Conservation (phyloP, 768 basidiomycete genomes). For the Chiua virens region DNA sequence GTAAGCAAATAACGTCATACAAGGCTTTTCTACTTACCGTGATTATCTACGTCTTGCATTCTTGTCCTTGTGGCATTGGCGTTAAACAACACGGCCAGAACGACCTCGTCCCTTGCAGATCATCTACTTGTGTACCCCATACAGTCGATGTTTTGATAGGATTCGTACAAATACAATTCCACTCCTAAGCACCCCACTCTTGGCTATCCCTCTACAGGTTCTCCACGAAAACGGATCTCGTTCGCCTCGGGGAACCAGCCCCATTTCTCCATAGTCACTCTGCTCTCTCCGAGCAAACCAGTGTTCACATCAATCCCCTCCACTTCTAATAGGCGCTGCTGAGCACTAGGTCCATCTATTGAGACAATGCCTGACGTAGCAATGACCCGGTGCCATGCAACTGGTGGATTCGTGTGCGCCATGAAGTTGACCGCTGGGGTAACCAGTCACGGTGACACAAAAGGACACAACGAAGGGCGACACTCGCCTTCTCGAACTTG, state of each 20-base stretch:
- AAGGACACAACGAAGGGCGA: not conserved
- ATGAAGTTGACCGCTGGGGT: slow-evolving; percentile 70
- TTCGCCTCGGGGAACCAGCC: slow-evolving; percentile 59
- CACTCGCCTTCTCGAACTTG: slow-evolving; percentile 73
- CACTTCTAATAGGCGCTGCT: slow-evolving; percentile 64
- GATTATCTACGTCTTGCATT: slow-evolving; percentile 63
- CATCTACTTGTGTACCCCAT: slow-evolving; percentile 55
- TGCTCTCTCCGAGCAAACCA: slow-evolving; percentile 50
- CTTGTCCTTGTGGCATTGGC: slow-evolving; percentile 44
- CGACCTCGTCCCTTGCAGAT: slow-evolving; percentile 50
- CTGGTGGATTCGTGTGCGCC: slow-evolving; percentile 54
- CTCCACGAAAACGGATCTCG: not conserved
- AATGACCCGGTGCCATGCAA: slow-evolving; percentile 80
- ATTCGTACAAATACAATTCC: slow-evolving; percentile 18
- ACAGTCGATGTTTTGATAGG: slow-evolving; percentile 35
- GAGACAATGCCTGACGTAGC: slow-evolving; percentile 67
- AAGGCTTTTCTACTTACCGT: too few relatives aligned
- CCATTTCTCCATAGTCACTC: slow-evolving; percentile 50
- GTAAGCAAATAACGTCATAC: slow-evolving; percentile 1
- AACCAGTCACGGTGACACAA: not conserved
- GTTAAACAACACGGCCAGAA: slow-evolving; percentile 74
- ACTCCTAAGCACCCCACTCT: slow-evolving; percentile 13
- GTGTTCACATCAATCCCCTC: slow-evolving; percentile 72
- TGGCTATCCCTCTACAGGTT: not conserved
- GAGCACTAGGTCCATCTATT: slow-evolving; percentile 45